Evolutionary conservation across 225 moss, liverwort and hornwort genomes (phyloP).

Genomic region (Lunularia cruciata): DNA sequence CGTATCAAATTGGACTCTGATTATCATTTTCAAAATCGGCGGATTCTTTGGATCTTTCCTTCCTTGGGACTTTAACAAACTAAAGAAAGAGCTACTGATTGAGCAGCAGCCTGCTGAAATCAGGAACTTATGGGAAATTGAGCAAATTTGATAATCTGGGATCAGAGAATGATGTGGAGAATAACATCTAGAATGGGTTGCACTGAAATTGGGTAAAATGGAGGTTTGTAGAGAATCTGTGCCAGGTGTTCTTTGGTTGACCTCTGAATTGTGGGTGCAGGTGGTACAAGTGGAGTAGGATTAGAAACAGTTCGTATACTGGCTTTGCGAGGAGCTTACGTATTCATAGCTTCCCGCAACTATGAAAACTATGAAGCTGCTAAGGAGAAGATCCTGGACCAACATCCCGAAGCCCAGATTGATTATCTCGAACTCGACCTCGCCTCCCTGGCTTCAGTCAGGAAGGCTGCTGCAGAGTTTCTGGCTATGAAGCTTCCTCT

Average conservation of each 20-base stretch:
- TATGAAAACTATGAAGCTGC: slow-evolving; percentile 19
- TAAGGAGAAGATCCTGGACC: slow-evolving; percentile 36
- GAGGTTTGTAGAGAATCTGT: not conserved
- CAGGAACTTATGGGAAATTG: not conserved
- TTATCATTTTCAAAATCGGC: no score
- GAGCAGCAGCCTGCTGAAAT: not conserved
- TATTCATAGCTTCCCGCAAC: slow-evolving; percentile 40
- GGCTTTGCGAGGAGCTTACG: slow-evolving; percentile 43
- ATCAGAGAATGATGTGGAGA: no score
- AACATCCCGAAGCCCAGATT: slow-evolving; percentile 29
- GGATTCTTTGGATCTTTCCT: no score
- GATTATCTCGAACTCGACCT: slow-evolving; percentile 40
- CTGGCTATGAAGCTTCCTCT: slow-evolving; percentile 36
- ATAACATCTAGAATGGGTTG: no score
- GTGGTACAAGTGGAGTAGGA: slow-evolving; percentile 40
- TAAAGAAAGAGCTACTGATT: no score
- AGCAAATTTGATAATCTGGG: not conserved
- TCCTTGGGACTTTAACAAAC: no score
- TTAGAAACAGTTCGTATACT: slow-evolving; percentile 40
- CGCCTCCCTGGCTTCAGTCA: slow-evolving; percentile 41
- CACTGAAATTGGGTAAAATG: not conserved
- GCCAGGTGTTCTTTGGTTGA: no score
- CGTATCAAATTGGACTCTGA: no score
- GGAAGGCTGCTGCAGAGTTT: slow-evolving; percentile 40
- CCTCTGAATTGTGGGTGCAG: slow-evolving; percentile 9